Percentiles rank a stretch among this genome's conserved stretches.
Evolutionary conservation across 1,284 basidiomycete genomes (phyloP).

Genomic region (Coniferiporia weirii): DNA sequence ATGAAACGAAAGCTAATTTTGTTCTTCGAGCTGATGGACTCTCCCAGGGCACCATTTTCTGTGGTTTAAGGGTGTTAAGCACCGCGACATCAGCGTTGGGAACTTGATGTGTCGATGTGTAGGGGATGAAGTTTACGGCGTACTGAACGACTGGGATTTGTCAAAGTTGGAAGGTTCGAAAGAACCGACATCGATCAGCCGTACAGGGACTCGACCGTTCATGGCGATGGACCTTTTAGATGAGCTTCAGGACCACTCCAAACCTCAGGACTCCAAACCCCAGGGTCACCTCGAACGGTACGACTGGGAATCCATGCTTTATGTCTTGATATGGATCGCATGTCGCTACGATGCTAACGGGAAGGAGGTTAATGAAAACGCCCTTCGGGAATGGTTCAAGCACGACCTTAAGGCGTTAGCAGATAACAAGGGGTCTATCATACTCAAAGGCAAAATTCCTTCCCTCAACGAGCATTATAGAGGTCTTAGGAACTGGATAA

Average conservation of each 20-base stretch:
- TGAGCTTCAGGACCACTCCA: not conserved
- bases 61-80: not conserved
- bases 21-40: no score
- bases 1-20: no score
- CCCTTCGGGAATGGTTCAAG: not conserved
- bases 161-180: not conserved
- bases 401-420: not conserved
- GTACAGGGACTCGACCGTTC: not conserved
- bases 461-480: no score
- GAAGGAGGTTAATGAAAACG: not conserved
- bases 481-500: no score
- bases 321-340: not conserved
- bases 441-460: no score
- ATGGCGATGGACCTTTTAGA: not conserved
- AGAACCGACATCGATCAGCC: not conserved
- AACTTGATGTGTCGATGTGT: not conserved
- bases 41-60: not conserved
- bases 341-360: not conserved
- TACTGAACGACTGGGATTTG: not conserved
- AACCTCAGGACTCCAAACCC: no score
- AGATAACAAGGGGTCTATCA: not conserved
- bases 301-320: not conserved
- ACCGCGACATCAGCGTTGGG: not conserved
- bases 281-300: not conserved
- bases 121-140: not conserved